phyloP scores from a whole-genome alignment of 768 basidiomycete genomes.

The Tricholoma matsutake region DNA sequence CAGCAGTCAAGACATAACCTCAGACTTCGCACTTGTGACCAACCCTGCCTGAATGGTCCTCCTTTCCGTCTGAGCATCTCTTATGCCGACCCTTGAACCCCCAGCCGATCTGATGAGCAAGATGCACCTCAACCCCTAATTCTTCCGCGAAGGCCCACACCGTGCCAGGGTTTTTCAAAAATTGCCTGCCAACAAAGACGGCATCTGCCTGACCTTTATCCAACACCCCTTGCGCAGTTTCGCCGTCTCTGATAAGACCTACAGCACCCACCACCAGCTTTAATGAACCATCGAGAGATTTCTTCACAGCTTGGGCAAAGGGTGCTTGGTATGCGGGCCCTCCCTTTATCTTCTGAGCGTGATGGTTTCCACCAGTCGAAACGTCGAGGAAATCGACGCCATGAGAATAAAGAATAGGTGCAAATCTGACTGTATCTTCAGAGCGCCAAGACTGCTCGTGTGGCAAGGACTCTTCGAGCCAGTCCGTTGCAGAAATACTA shows the following conservation, averaged over 20 bases:
- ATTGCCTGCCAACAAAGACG: slow-evolving; percentile 46
- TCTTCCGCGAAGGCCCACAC: slow-evolving; percentile 27
- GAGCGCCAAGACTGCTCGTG: slow-evolving; percentile 64
- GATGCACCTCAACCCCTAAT: too few species aligned
- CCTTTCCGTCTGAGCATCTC: slow-evolving; percentile 34
- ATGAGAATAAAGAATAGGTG: slow-evolving; percentile 52
- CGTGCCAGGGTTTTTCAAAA: slow-evolving; percentile 52
- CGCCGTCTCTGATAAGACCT: slow-evolving; percentile 54
- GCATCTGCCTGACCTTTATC: slow-evolving; percentile 62
- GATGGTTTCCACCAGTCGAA: slow-evolving; percentile 58
- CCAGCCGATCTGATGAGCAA: too few species aligned
- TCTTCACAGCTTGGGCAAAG: slow-evolving; percentile 51
- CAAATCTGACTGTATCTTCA: slow-evolving; percentile 64
- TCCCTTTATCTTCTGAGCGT: slow-evolving; percentile 34
- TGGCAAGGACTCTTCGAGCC: slow-evolving; percentile 57
- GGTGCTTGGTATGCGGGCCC: slow-evolving; percentile 51
- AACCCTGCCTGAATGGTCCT: neutral
- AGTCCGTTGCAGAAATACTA: slow-evolving; percentile 71
- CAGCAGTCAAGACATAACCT: too few species aligned
- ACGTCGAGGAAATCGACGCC: slow-evolving; percentile 79
- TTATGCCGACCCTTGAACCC: too few species aligned
- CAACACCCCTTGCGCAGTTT: slow-evolving; percentile 60
- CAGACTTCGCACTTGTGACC: neutral
- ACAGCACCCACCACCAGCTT: slow-evolving; percentile 47
- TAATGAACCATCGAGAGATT: slow-evolving; percentile 42